A percentile compares a stretch with the other conserved stretches of the same genome.
These are phyloP conservation scores for Stagonosporopsis vannaccii DNA, from an alignment of 2,329 filamentous ascomycete genomes.

Conservation along the genomic window DNA sequence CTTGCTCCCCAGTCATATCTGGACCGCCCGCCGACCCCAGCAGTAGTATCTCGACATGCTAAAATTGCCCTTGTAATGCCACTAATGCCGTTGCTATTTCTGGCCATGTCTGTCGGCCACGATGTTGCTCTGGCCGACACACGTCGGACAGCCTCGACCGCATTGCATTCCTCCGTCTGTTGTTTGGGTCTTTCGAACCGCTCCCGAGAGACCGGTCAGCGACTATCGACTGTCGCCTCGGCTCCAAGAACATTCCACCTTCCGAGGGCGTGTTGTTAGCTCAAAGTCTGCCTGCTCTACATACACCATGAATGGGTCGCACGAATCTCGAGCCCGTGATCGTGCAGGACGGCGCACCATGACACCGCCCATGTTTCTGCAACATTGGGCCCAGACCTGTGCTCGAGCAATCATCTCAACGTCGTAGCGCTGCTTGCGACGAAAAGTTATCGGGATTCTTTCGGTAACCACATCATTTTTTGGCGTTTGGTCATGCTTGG, in stretches of 20 bases:
- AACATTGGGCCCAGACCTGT: background rate
- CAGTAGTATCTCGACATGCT: conserved; percentile 38
- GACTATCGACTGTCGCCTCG: conserved; percentile 5
- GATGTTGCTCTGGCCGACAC: conserved; percentile 18
- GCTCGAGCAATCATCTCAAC: background rate
- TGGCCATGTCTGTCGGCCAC: conserved; percentile 21
- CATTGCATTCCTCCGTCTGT: conserved; percentile 15
- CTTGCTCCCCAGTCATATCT: conserved; percentile 54
- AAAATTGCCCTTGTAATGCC: conserved; percentile 24
- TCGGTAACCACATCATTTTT: conserved; percentile 30
- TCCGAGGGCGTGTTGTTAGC: conserved; percentile 6
- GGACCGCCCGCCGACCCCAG: conserved; percentile 56
- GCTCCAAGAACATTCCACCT: conserved; percentile 12
- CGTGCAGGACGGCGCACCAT: conserved; percentile 2
- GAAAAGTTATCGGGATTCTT: conserved; percentile 36
- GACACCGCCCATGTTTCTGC: conserved; percentile 14
- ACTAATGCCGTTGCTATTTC: conserved; percentile 19
- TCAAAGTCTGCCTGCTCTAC: background rate
- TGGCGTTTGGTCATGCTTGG: conserved; percentile 39
- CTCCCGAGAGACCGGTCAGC: conserved; percentile 4
- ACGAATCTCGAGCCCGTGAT: conserved; percentile 1
- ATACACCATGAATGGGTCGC: conserved; percentile 1
- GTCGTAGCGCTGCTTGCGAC: conserved; percentile 13
- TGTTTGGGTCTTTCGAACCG: conserved; percentile 18
- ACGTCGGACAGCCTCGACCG: conserved; percentile 13